Percentiles rank a stretch among this genome's conserved stretches.
Conservation (phyloP, 768 basidiomycete genomes). For the Agaricus blazei region DNA sequence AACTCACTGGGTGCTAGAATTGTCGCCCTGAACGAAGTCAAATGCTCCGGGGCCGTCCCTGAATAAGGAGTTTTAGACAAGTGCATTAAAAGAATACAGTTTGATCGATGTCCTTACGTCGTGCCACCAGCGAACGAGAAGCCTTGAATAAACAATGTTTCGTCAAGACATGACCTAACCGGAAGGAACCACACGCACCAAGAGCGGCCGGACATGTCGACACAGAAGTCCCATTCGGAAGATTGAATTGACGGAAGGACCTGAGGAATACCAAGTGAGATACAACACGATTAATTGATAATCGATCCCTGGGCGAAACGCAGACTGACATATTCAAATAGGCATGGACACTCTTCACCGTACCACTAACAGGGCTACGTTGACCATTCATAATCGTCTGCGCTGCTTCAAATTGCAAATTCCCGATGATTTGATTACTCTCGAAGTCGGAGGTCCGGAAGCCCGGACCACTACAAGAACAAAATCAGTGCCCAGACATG, state of each 20-base stretch:
- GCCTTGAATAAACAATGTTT: constrained; percentile 32
- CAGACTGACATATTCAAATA: constrained; percentile 63
- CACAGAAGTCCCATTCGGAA: constrained; percentile 62
- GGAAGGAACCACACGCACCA: constrained; percentile 36
- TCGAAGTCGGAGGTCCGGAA: constrained; percentile 73
- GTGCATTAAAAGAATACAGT: neutral
- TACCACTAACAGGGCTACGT: constrained; percentile 46
- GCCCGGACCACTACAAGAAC: constrained; percentile 56
- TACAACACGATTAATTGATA: neutral
- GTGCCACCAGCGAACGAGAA: constrained; percentile 78
- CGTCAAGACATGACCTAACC: neutral
- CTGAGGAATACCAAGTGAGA: constrained; percentile 23
- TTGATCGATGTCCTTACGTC: constrained; percentile 41
- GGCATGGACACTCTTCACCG: constrained; percentile 66
- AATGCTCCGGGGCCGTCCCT: constrained; percentile 81
- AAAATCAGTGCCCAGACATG: neutral
- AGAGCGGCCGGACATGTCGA: constrained; percentile 77
- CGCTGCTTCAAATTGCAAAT: constrained; percentile 66
- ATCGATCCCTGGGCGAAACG: neutral
- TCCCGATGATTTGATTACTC: constrained; percentile 69
- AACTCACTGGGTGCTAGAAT: constrained; percentile 51
- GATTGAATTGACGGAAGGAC: constrained; percentile 57
- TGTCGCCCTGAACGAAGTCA: constrained; percentile 73
- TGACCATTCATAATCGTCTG: constrained; percentile 52
- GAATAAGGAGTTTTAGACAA: neutral